These are phyloP conservation scores for Cubamyces lactineus DNA, from an alignment of 768 basidiomycete species.

Conservation along the genomic window DNA sequence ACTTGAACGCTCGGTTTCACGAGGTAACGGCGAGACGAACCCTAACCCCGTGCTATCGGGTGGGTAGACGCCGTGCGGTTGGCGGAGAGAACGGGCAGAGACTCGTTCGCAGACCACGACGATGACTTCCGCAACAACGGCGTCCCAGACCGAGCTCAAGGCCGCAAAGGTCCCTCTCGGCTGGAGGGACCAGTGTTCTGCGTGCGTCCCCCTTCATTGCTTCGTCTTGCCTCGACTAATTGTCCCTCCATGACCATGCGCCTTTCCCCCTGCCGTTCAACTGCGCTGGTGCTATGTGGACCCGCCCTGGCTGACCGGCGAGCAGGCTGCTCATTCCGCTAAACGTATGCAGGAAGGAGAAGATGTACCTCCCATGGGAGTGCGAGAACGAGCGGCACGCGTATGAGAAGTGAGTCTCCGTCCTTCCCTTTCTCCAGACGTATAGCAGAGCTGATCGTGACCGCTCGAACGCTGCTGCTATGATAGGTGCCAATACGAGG, in stretches of 20 bases:
- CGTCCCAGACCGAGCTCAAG: conserved; percentile 85
- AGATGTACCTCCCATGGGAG: conserved; percentile 86
- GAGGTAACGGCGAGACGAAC: too few species aligned
- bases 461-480: background rate
- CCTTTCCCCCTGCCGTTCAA: too few species aligned
- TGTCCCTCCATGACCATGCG: background rate
- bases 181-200: conserved; percentile 91
- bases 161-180: conserved; percentile 71
- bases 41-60: conserved; percentile 5
- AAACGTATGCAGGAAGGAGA: conserved; percentile 82
- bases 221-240: background rate
- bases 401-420: conserved; percentile 75
- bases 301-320: background rate
- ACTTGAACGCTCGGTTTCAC: too few species aligned
- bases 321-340: conserved; percentile 82
- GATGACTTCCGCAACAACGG: conserved; percentile 77
- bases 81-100: background rate
- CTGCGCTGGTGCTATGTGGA: background rate
- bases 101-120: conserved; percentile 9
- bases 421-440: background rate
- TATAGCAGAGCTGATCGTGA: background rate
- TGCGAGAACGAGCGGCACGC: conserved; percentile 86
- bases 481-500: conserved; percentile 89
- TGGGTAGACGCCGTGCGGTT: background rate
- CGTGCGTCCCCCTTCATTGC: conserved; percentile 54